These are phyloP conservation scores for Botryotinia calthae DNA, from an alignment of 2,329 filamentous ascomycete species.

Conservation along the genomic window DNA sequence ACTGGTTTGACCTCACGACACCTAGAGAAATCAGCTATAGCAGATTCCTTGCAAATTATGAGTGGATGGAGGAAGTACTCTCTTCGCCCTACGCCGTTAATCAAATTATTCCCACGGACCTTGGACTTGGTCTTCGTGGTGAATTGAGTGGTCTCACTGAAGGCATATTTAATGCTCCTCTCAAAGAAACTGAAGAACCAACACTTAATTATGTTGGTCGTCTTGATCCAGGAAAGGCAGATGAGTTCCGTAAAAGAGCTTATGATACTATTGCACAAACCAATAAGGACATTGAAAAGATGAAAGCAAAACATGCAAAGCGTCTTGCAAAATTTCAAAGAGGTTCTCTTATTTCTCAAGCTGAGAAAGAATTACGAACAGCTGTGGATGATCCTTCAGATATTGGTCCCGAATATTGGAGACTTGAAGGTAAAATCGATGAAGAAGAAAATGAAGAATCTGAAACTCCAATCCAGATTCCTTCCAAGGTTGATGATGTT, in stretches of 20 bases:
- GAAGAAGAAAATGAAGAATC: slow-evolving; percentile 47
- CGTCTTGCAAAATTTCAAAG: slow-evolving; percentile 72
- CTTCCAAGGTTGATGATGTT: slow-evolving; percentile 64
- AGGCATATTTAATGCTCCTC: slow-evolving; percentile 73
- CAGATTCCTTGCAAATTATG: slow-evolving; percentile 91
- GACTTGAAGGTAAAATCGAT: slow-evolving; percentile 57
- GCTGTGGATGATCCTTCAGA: slow-evolving; percentile 56
- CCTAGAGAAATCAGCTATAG: slow-evolving; percentile 84
- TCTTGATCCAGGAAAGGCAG: slow-evolving; percentile 72
- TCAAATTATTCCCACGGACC: slow-evolving; percentile 82
- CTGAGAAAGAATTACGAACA: slow-evolving; percentile 72
- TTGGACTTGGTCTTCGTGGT: slow-evolving; percentile 81
- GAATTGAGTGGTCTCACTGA: slow-evolving; percentile 78
- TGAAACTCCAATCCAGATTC: slow-evolving; percentile 35
- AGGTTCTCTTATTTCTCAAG: slow-evolving; percentile 65
- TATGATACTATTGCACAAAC: slow-evolving; percentile 69
- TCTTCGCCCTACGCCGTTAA: slow-evolving; percentile 83
- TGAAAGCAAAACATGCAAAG: slow-evolving; percentile 76
- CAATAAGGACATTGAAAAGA: slow-evolving; percentile 76
- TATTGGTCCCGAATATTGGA: slow-evolving; percentile 59
- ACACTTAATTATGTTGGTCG: slow-evolving; percentile 53
- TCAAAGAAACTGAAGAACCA: slow-evolving; percentile 46
- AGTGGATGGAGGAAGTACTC: slow-evolving; percentile 98
- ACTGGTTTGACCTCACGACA: slow-evolving; percentile 85
- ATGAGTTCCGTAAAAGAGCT: slow-evolving; percentile 80